A percentile compares a stretch with the other conserved stretches of the same genome.
These are phyloP conservation scores for Candida quercuum DNA, from an alignment of 805 yeast species.

Conservation along the genomic window DNA sequence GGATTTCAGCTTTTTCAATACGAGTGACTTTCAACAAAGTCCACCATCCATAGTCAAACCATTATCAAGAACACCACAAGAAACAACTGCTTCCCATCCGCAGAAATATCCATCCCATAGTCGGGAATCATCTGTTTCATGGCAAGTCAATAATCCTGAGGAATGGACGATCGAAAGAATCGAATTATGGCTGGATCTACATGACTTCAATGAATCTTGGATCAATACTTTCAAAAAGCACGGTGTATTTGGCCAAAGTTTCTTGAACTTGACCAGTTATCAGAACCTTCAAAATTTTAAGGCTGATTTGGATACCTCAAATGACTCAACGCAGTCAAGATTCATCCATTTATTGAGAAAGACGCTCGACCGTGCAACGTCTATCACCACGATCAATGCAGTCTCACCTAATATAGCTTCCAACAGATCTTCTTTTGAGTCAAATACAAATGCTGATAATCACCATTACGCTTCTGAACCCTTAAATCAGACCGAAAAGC, in stretches of 20 bases:
- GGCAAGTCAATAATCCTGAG: slow-evolving; percentile 48
- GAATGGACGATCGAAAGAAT: slow-evolving; percentile 76
- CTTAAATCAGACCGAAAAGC: slow-evolving; percentile 11
- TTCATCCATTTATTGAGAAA: slow-evolving; percentile 51
- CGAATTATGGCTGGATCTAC: slow-evolving; percentile 56
- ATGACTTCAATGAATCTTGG: slow-evolving; percentile 74
- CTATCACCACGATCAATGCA: slow-evolving; percentile 14
- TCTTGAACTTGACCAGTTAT: slow-evolving; percentile 63
- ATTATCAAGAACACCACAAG: not conserved
- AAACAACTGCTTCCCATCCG: not conserved
- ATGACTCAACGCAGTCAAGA: slow-evolving; percentile 47
- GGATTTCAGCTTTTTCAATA: slow-evolving; percentile 23
- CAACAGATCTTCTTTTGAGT: slow-evolving; percentile 18
- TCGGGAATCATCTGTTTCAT: slow-evolving; percentile 27
- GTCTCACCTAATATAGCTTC: slow-evolving; percentile 11
- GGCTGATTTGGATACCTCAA: slow-evolving; percentile 35
- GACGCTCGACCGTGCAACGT: slow-evolving; percentile 26
- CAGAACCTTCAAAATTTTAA: slow-evolving; percentile 45
- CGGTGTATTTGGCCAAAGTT: slow-evolving; percentile 55
- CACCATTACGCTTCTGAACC: slow-evolving; percentile 21
- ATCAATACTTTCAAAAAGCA: slow-evolving; percentile 52
- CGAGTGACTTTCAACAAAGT: slow-evolving; percentile 12
- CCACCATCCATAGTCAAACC: slow-evolving; percentile 6
- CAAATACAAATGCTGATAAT: slow-evolving; percentile 12
- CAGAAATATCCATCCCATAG: slow-evolving; percentile 19